phyloP scores from a whole-genome alignment of 176 grass and related monocot genomes.

The Avena eriantha region DNA sequence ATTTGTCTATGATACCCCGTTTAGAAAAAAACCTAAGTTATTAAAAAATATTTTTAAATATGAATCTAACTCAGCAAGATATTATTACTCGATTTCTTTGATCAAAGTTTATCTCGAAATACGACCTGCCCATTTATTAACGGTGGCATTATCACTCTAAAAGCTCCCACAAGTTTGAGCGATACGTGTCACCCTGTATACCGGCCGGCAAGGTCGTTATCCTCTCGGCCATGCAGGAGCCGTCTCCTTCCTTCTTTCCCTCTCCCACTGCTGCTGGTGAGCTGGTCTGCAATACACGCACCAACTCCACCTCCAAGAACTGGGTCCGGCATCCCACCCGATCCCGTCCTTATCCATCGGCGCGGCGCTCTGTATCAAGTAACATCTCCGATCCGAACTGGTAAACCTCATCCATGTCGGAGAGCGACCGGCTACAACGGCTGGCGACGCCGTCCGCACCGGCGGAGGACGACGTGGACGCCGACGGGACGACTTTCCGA shows the following conservation, averaged over 20 bases:
- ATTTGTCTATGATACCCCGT: no score
- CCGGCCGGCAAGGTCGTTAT: not conserved
- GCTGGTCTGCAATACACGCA: not conserved
- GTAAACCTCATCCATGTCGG: not conserved
- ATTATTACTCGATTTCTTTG: no score
- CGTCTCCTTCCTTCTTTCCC: not conserved
- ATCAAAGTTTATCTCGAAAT: no score
- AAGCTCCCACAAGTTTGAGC: not conserved
- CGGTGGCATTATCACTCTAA: no score
- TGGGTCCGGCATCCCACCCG: not conserved
- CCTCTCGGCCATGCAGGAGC: not conserved
- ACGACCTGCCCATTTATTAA: no score
- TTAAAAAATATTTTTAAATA: no score
- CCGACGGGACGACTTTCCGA: conserved; percentile 38
- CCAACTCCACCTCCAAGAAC: conserved; percentile 26
- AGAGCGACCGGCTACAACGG: not conserved
- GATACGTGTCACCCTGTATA: conserved; percentile 9
- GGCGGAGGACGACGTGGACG: conserved; percentile 49
- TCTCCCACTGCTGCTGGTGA: not conserved
- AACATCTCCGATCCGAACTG: not conserved
- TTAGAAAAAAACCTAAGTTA: no score
- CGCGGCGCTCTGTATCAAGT: not conserved
- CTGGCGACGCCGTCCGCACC: conserved; percentile 9
- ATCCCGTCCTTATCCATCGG: not conserved
- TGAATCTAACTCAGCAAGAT: no score